Conservation (phyloP, 495 filamentous ascomycete species). For the Annulohypoxylon bovei region DNA sequence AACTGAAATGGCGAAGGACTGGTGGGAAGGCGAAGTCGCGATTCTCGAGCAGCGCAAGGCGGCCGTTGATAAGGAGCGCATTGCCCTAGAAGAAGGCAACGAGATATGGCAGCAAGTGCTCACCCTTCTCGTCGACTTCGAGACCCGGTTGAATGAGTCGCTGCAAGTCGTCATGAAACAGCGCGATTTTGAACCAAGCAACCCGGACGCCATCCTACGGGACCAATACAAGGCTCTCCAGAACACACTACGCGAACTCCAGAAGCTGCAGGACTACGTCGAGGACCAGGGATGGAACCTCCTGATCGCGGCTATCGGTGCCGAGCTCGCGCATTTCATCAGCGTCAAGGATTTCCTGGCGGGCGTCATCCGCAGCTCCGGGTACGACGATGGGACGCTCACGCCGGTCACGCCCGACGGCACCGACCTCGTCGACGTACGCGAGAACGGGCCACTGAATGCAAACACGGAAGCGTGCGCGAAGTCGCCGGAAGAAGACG, state of each 20-base stretch:
- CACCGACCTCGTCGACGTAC: conserved; percentile 25
- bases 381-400: conserved; percentile 43
- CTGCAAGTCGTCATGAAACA: conserved; percentile 54
- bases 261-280: conserved; percentile 67
- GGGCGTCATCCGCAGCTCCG: conserved; percentile 54
- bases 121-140: conserved; percentile 72
- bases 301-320: conserved; percentile 85
- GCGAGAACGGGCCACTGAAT: conserved; percentile 3
- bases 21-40: conserved; percentile 74
- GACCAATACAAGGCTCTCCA: conserved; percentile 66
- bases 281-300: conserved; percentile 83
- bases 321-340: conserved; percentile 84
- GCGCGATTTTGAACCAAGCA: neutral
- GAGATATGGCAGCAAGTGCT: conserved; percentile 80
- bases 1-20: conserved; percentile 77
- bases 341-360: conserved; percentile 74
- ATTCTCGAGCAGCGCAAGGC: conserved; percentile 65
- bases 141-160: conserved; percentile 66
- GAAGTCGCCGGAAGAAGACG: conserved; percentile 16
- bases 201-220: conserved; percentile 50
- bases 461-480: neutral
- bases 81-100: conserved; percentile 85
- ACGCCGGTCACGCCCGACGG: conserved; percentile 27
- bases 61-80: conserved; percentile 72
- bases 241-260: conserved; percentile 65